These are phyloP conservation scores for Colletotrichum falcatum DNA, from an alignment of 2,329 filamentous ascomycete genomes.

Conservation along the genomic window DNA sequence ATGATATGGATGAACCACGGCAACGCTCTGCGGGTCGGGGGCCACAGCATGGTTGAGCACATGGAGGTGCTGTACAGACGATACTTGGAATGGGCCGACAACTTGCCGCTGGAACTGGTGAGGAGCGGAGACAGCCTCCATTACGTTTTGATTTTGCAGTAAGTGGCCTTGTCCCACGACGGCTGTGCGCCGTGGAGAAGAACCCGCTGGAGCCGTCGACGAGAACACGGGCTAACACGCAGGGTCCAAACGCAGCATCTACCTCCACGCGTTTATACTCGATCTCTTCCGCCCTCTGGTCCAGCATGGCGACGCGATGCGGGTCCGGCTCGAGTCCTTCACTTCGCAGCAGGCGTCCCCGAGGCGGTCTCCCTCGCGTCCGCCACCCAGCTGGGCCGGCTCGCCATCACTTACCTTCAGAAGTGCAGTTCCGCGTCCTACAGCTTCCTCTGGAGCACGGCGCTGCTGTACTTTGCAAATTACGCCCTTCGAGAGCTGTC, in stretches of 20 bases:
- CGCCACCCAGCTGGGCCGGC: not conserved
- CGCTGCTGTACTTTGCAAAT: constrained; percentile 23
- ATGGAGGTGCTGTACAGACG: constrained; percentile 19
- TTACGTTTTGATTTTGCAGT: constrained; percentile 28
- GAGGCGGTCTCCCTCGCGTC: constrained; percentile 15
- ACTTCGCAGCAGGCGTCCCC: constrained; percentile 20
- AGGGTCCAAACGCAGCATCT: not conserved
- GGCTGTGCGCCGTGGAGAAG: not conserved
- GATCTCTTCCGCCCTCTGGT: constrained; percentile 27
- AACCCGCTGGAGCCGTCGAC: too few relatives aligned
- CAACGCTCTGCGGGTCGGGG: not conserved
- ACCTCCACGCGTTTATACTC: constrained; percentile 15
- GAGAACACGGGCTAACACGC: not conserved
- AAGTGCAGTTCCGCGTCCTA: constrained; percentile 2
- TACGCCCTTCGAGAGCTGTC: not conserved
- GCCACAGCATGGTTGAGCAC: not conserved
- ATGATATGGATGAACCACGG: constrained; percentile 29
- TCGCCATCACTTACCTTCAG: constrained; percentile 8
- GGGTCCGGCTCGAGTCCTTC: constrained; percentile 10
- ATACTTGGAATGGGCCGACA: constrained; percentile 17
- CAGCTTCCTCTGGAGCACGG: constrained; percentile 27
- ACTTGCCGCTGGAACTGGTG: constrained; percentile 10
- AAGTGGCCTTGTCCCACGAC: not conserved
- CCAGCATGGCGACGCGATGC: constrained; percentile 11
- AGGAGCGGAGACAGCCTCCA: constrained; percentile 9